phyloP scores from a whole-genome alignment of 352 stramenopile species.

The Lagenidium sp. region DNA sequence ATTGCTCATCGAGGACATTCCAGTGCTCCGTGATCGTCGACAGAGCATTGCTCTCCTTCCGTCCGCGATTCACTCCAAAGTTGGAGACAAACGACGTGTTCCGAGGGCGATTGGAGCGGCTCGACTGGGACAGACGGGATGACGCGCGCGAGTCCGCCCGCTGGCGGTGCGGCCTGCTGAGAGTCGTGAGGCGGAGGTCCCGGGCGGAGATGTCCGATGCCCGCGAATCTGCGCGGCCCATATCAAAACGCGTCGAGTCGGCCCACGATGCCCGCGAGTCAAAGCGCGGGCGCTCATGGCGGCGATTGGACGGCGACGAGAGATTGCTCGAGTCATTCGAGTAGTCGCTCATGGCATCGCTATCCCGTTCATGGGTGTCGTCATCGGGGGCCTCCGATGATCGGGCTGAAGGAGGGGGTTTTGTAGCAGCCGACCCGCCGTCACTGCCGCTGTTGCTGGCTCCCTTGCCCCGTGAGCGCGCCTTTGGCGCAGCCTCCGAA shows the following conservation, averaged over 20 bases:
- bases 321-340: slow-evolving; percentile 48
- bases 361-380: slow-evolving; percentile 2
- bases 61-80: slow-evolving; percentile 55
- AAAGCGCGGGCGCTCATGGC: slow-evolving; percentile 52
- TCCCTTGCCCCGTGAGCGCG: too few relatives aligned
- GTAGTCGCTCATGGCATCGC: slow-evolving; percentile 17
- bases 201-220: slow-evolving; percentile 63
- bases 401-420: too few relatives aligned
- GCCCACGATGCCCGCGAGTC: slow-evolving; percentile 80
- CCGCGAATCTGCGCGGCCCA: slow-evolving; percentile 70
- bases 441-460: too few relatives aligned
- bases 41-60: slow-evolving; percentile 63
- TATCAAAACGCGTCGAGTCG: slow-evolving; percentile 82
- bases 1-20: slow-evolving; percentile 73
- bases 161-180: slow-evolving; percentile 30
- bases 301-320: slow-evolving; percentile 39
- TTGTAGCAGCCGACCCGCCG: too few relatives aligned
- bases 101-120: slow-evolving; percentile 29
- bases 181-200: slow-evolving; percentile 51
- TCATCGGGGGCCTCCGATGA: too few relatives aligned
- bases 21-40: slow-evolving; percentile 86
- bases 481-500: too few relatives aligned
- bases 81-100: slow-evolving; percentile 74
- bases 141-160: slow-evolving; percentile 56
- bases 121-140: slow-evolving; percentile 49